Evolutionary conservation across 495 filamentous ascomycete genomes (phyloP).

Genomic region (Aspergillus incahuasiensis): DNA sequence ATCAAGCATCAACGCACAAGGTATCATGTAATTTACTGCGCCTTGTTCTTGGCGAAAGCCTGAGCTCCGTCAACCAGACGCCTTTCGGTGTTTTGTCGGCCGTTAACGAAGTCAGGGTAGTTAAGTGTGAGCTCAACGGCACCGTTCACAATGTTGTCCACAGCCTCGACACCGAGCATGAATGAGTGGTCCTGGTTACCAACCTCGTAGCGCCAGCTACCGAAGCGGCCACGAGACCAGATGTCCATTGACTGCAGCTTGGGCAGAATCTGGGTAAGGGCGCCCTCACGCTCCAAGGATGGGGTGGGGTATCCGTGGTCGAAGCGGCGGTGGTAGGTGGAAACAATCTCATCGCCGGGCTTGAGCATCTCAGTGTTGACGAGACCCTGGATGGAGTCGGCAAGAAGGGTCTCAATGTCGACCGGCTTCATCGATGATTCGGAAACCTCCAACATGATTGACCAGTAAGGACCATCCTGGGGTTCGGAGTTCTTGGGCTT

Average conservation of each 20-base stretch:
- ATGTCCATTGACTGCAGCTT: conserved; percentile 88
- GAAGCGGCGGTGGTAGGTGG: conserved; percentile 97
- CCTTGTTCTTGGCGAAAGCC: conserved; percentile 51
- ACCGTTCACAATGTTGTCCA: conserved; percentile 91
- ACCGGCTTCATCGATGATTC: conserved; percentile 95
- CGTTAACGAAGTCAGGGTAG: conserved; percentile 98
- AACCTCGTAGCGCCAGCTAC: conserved; percentile 96
- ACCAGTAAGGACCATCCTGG: conserved; percentile 94
- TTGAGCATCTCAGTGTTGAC: conserved; percentile 96
- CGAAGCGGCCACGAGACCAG: conserved; percentile 93
- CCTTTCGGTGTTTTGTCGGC: conserved; percentile 80
- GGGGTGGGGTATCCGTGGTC: conserved; percentile 99
- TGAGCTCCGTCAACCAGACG: conserved; percentile 76
- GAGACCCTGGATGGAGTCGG: conserved; percentile 90
- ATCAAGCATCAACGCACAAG: background rate
- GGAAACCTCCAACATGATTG: conserved; percentile 98
- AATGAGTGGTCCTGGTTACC: conserved; percentile 98
- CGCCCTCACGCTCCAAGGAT: conserved; percentile 88
- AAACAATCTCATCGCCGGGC: conserved; percentile 89
- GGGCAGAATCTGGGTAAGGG: conserved; percentile 87
- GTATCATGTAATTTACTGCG: conserved; percentile 20
- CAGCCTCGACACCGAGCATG: conserved; percentile 97
- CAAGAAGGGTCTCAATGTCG: conserved; percentile 72
- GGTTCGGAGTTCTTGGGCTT: conserved; percentile 63
- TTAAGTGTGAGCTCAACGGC: conserved; percentile 95